These are phyloP conservation scores for Lachancea dasiensis DNA, from an alignment of 805 yeast species.

Conservation along the genomic window DNA sequence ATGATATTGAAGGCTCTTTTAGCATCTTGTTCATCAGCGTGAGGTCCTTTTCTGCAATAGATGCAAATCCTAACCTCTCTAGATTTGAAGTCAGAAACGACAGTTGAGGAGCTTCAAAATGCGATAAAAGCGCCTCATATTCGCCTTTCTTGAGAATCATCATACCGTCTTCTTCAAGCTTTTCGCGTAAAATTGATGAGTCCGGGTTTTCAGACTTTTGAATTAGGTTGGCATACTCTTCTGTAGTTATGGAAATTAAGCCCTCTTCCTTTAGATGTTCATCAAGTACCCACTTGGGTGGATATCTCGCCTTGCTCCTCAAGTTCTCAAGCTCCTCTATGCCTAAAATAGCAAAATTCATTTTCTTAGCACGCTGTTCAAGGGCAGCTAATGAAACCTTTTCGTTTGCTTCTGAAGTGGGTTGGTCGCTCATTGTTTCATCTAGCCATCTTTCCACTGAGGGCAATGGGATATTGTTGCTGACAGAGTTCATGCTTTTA, in stretches of 20 bases:
- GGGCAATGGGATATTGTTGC: too few relatives aligned
- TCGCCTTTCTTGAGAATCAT: background rate
- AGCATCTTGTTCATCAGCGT: background rate
- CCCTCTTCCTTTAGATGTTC: slow-evolving; percentile 16
- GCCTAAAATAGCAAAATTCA: slow-evolving; percentile 4
- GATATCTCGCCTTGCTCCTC: slow-evolving; percentile 6
- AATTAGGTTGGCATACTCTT: too few relatives aligned
- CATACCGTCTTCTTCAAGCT: background rate
- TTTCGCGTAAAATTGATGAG: background rate
- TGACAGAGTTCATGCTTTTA: too few relatives aligned
- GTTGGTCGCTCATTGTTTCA: too few relatives aligned
- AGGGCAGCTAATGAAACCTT: too few relatives aligned
- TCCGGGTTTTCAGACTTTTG: slow-evolving; percentile 2
- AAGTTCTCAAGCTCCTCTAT: slow-evolving; percentile 9
- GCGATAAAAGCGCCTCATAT: too few relatives aligned
- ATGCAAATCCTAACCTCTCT: slow-evolving; percentile 1
- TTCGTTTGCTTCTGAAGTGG: too few relatives aligned
- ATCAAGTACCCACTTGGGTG: too few relatives aligned
- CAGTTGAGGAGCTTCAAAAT: too few relatives aligned
- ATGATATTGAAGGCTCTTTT: slow-evolving; percentile 1
- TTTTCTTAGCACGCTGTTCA: background rate
- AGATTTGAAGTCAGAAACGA: slow-evolving; percentile 8
- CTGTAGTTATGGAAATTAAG: too few relatives aligned
- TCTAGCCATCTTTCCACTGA: too few relatives aligned
- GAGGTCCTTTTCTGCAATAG: slow-evolving; percentile 17